A percentile compares a stretch with the other conserved stretches of the same genome.
Conservation (phyloP, 1,139 yeast genomes). For the Candida labiduridarum region DNA sequence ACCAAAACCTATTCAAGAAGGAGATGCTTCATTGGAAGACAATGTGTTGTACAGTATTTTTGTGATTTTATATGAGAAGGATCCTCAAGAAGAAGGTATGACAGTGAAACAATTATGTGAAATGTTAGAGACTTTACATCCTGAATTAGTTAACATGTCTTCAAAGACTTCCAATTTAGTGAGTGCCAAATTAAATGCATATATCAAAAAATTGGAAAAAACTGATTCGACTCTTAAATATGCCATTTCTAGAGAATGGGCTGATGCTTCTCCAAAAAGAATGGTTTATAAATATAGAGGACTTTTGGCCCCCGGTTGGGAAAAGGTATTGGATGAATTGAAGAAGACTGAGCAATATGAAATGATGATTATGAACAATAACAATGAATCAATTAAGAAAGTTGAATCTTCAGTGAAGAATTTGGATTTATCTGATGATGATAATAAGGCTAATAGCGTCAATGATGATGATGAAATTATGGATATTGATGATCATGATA, state of each 20-base stretch:
- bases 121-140: constrained; percentile 68
- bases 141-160: constrained; percentile 77
- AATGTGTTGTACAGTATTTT: constrained; percentile 76
- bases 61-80: constrained; percentile 66
- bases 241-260: constrained; percentile 85
- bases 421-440: constrained; percentile 1
- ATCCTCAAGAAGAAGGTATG: constrained; percentile 72
- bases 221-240: constrained; percentile 73
- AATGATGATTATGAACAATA: neutral
- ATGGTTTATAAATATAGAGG: constrained; percentile 89
- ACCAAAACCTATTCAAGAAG: constrained; percentile 67
- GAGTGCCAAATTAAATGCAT: constrained; percentile 79
- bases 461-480: neutral
- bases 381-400: neutral
- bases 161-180: constrained; percentile 80
- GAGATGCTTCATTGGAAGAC: constrained; percentile 67
- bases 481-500: no score
- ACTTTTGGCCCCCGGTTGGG: constrained; percentile 68
- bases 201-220: constrained; percentile 79
- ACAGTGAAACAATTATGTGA: constrained; percentile 86
- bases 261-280: constrained; percentile 82
- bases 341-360: constrained; percentile 21
- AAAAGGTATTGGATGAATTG: constrained; percentile 51
- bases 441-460: neutral
- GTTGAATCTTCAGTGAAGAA: neutral